Evolutionary conservation across 768 basidiomycete genomes (phyloP).

Genomic region (Tricholoma sp.): DNA sequence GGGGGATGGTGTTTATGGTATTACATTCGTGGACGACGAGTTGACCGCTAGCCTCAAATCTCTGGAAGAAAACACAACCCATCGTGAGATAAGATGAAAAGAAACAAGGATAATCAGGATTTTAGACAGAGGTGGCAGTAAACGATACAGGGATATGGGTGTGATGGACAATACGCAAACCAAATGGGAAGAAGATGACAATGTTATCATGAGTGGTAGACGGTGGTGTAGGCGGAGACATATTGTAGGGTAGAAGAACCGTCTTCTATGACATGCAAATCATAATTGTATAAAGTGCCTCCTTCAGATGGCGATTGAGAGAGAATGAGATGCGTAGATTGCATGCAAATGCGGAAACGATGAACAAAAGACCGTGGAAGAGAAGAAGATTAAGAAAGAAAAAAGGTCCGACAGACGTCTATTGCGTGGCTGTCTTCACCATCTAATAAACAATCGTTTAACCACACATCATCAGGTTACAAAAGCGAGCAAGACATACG

Average conservation of each 20-base stretch:
- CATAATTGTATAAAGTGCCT: slow-evolving; percentile 54
- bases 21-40: background rate
- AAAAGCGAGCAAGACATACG: slow-evolving; percentile 39
- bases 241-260: slow-evolving; percentile 18
- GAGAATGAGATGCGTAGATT: slow-evolving; percentile 38
- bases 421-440: slow-evolving; percentile 77
- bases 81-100: background rate
- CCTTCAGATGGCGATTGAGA: slow-evolving; percentile 62
- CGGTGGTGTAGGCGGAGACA: slow-evolving; percentile 6
- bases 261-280: slow-evolving; percentile 57
- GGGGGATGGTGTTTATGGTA: background rate
- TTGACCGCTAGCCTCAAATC: too few species aligned
- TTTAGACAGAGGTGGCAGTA: slow-evolving; percentile 11
- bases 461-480: background rate
- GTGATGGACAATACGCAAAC: background rate
- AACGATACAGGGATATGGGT: slow-evolving; percentile 13
- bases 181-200: slow-evolving; percentile 5
- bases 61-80: background rate
- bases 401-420: slow-evolving; percentile 28
- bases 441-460: slow-evolving; percentile 39
- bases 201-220: slow-evolving; percentile 6
- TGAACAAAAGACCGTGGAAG: slow-evolving; percentile 20
- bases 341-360: slow-evolving; percentile 26
- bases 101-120: slow-evolving; percentile 12
- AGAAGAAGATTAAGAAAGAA: slow-evolving; percentile 14